Evolutionary conservation across 2,329 filamentous ascomycete genomes (phyloP), one percentile per base, ranked within the genome.

Genomic region (Scedosporium minutisporum): DNA sequence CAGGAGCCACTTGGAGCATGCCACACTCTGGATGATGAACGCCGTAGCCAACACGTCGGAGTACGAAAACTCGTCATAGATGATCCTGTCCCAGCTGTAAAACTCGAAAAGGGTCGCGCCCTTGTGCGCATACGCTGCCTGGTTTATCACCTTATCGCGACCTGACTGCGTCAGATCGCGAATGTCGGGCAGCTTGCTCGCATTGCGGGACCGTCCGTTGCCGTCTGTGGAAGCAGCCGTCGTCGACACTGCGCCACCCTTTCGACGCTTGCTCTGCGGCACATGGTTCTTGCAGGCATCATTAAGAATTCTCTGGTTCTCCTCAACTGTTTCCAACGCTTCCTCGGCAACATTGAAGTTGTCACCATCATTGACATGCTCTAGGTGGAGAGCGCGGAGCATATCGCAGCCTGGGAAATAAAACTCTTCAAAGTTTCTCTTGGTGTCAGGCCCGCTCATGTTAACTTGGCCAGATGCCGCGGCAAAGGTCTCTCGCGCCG

Each of bases 51-150:
- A 29, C 3, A 64, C 63, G 25, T 76, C 71, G 44, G 72, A 67
- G 63, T 78, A 79, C 0, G 77, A 77, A 65, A 75, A 78, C 64
- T 80, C 77, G 63, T 80, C 77, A 65, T 74, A 74, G 9, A 80
- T 69, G 10, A 78, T 67, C 3, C 76, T 71, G 18, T 71, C 64
- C 41, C 70, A 79, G 41, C 69, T 74, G 64, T 73, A 78, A 46
- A 69, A 67, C 63, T 79, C 75, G 0, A 79, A 66, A 2, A 73
- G 62, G 6, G 66, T 64, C 27, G 44, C 51, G 12, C 62, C 64
- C 0, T 62, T 38, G 23, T 67, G 66, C 55, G 62, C 68, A 46
- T 65, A 25, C n/a, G n/a, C 18, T 7, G 44, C 44, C 14, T 7
- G 6, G 12, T 14, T 3, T 38, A 3, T 3, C 9, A 14, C 33